Evolutionary conservation across 345 rosid species (phyloP).

Genomic region (Moringa oleifera): DNA sequence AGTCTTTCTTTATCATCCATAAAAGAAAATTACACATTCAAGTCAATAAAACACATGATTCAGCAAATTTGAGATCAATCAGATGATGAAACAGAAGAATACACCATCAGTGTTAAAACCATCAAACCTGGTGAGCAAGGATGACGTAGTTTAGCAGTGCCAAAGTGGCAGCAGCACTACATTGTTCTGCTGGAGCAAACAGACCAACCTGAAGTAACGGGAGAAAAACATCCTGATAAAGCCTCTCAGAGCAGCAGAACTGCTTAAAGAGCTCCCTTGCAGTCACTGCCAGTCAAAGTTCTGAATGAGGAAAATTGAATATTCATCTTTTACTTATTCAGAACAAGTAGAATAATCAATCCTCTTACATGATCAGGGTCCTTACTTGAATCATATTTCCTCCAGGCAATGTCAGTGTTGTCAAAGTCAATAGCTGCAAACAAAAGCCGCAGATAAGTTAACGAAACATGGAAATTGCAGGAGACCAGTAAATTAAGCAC

Average conservation of each 20-base stretch:
- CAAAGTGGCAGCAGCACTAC: constrained; percentile 63
- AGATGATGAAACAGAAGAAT: too few relatives aligned
- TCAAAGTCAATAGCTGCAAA: constrained; percentile 61
- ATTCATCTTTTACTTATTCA: constrained; percentile 10
- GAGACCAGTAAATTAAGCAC: too few relatives aligned
- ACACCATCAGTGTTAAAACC: too few relatives aligned
- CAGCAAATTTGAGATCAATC: too few relatives aligned
- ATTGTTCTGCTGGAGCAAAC: constrained; percentile 54
- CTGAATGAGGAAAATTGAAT: constrained; percentile 31
- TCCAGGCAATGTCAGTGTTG: constrained; percentile 66
- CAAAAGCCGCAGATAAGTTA: constrained; percentile 11
- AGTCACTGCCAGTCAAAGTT: constrained; percentile 41
- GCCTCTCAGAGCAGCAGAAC: constrained; percentile 52
- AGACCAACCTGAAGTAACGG: constrained; percentile 65
- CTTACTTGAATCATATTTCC: constrained; percentile 60
- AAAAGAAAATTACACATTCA: neutral
- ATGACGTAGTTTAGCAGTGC: constrained; percentile 38
- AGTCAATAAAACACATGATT: too few relatives aligned
- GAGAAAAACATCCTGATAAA: constrained; percentile 33
- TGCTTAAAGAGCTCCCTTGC: constrained; percentile 68
- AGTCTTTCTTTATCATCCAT: constrained; percentile 36
- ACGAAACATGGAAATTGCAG: neutral
- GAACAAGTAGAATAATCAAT: constrained; percentile 11
- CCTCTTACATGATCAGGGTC: constrained; percentile 5
- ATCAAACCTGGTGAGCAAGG: constrained; percentile 50